Evolutionary conservation across 1,284 basidiomycete species (phyloP), one percentile per base, ranked within the genome.

Genomic region (Schizophyllum amplum): DNA sequence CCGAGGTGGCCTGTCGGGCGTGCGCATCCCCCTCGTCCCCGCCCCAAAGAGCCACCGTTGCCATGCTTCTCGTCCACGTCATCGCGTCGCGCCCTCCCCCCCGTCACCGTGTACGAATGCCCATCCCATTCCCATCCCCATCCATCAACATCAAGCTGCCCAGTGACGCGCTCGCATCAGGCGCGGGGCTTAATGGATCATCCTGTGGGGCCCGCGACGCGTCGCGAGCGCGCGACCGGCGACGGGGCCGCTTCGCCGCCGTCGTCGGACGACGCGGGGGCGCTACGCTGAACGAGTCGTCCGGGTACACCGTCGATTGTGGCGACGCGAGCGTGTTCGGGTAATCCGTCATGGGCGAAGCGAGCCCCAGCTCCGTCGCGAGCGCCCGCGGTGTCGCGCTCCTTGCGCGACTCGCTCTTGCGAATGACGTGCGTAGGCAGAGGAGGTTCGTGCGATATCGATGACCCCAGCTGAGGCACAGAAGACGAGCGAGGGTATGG

Each of bases 281-380:
- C 78, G 5, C 75, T 25, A 87, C 74, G 57, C 83, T 85, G 67
- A 85, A 71, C 9, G 84, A 87, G 68, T 87, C 86, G 58, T 88
- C 86, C 4, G 85, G 85, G 64, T 82, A 85, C 57, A 87, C 64
- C 5, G 84, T 85, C 17, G 77, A 77, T 62, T 79, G 81, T 25
- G 81, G 84, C 15, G 75, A 79, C 48, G 72, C 72, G 24, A 74
- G 63, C 17, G 20, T 22, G 17, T 65, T 60, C 3, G 67, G 62
- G 57, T 69, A 68, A 22, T 69, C 66, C 51, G 71, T 70, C 51
- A 67, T 64, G 20, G 75, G 75, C 21, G 80, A 76, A 13, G 66
- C 60, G 22, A 85, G 67, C 11, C 82, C 82, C n/a, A 83, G 70
- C 0, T 79, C 82, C 54, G 74, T 74, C 2, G 80, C 74, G 57